Base-by-base conservation (phyloP, 2,329 filamentous ascomycete genomes). In the Ophiostoma piceae region DNA sequence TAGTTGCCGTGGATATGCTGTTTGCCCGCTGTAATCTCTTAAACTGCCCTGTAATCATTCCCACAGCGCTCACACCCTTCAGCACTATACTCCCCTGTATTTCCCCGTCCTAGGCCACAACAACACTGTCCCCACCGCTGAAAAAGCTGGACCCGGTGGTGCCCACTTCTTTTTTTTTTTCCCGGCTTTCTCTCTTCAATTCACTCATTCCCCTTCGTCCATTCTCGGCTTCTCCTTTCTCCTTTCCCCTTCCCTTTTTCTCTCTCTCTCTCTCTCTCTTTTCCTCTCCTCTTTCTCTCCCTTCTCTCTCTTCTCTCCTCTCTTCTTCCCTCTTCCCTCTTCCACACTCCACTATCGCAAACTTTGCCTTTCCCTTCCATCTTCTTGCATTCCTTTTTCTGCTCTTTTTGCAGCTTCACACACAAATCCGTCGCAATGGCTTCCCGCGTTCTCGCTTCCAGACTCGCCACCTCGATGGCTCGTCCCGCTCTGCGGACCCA, bases 381-480 rank as follows among this genome's bases (percentile, higher is more conserved):
- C 43, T 67, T 60, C 67, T 67, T 67, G 62, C 64, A 54, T 60
- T 32, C 57, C 64, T 64, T 41, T 47, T 67, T 67, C 35, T 68
- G 70, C 71, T 79, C 79, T 79, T 83, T 81, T 69, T 66, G 62
- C 71, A 70, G 66, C 68, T 57, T 71, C 57, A 47, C 67, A 71
- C 67, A 71, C 71, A 72, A 84, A 84, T 81, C 84, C 84, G 83
- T 88, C 86, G 87, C 86, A 92, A 93, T 93, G 90, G 88, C 90
- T 82, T 86, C 88, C 82, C 90, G 90, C 84, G 86, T 92, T 82
- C 85, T 92, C 83, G 88, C 90, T 81, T 89, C 89, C 79, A 88
- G 90, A 82, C 86, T 92, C 85, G 89, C 90, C 82, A 85, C 88
- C 80, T 87, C 90, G 83, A 90, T 90, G 87, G 87, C 88, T 81